Conservation (phyloP, 176 grass and related monocot species). For the Neostapfia colusana region DNA sequence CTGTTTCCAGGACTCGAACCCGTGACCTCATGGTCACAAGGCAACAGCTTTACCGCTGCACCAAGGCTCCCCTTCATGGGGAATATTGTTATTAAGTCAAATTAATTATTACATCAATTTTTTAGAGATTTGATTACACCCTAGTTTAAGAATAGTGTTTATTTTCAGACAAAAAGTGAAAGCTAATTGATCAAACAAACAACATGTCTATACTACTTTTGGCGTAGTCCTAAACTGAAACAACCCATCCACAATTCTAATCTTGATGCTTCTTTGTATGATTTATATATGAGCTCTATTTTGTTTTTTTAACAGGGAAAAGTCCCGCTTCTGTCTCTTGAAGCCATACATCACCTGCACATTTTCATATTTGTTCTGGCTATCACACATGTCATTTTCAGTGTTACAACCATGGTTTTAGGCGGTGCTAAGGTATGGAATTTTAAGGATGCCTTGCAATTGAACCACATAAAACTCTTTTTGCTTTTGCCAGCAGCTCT, state of each 20-base stretch:
- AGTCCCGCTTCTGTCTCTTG: constrained; percentile 61
- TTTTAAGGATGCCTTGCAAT: background rate
- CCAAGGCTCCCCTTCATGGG: too few species aligned
- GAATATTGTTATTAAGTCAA: too few species aligned
- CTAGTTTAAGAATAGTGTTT: background rate
- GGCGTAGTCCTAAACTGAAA: constrained; percentile 1
- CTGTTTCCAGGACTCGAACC: too few species aligned
- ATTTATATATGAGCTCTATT: background rate
- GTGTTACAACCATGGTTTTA: constrained; percentile 75
- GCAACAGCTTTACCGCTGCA: too few species aligned
- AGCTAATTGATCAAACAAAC: background rate
- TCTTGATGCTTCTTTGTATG: background rate
- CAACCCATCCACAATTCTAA: background rate
- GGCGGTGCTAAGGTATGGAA: constrained; percentile 71
- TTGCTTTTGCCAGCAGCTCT: background rate
- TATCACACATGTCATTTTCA: constrained; percentile 73
- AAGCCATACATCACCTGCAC: constrained; percentile 81
- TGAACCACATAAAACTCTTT: background rate
- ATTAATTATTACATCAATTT: background rate
- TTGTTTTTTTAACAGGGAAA: constrained; percentile 38
- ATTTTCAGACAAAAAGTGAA: background rate
- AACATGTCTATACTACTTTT: background rate
- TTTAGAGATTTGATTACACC: background rate
- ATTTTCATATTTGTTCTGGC: constrained; percentile 91
- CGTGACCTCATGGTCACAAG: too few species aligned